Conservation (phyloP, 768 basidiomycete genomes). For the Daedalea quercina region DNA sequence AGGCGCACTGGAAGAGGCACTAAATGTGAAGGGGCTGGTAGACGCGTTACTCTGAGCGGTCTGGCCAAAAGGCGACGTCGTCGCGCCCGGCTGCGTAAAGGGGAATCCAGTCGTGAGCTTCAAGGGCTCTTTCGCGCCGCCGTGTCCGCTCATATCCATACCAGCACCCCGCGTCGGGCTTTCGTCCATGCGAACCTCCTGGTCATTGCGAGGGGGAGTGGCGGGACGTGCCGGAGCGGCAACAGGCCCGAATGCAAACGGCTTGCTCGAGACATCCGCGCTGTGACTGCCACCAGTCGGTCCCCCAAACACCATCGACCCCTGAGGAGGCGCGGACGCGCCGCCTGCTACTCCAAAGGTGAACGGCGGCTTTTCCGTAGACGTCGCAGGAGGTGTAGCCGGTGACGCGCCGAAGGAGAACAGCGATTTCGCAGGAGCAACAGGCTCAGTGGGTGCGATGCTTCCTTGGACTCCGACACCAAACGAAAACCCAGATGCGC, state of each 20-base stretch:
- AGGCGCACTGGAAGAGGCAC: conserved; percentile 14
- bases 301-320: conserved; percentile 42
- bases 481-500: conserved; percentile 50
- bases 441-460: conserved; percentile 25
- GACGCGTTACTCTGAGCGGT: conserved; percentile 13
- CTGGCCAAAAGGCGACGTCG: conserved; percentile 31
- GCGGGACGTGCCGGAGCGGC: conserved; percentile 38
- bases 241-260: conserved; percentile 48
- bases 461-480: conserved; percentile 21
- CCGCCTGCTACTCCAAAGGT: conserved; percentile 30
- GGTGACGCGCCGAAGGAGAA: conserved; percentile 30
- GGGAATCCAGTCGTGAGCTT: conserved; percentile 26
- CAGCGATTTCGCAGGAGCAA: conserved; percentile 24
- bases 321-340: conserved; percentile 24
- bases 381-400: conserved; percentile 18
- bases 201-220: conserved; percentile 61
- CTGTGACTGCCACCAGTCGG: conserved; percentile 28
- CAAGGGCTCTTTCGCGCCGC: conserved; percentile 8
- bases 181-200: conserved; percentile 77
- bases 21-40: conserved; percentile 14
- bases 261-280: conserved; percentile 40
- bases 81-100: conserved; percentile 33
- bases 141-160: conserved; percentile 33
- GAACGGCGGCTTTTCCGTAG: conserved; percentile 30
- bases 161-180: conserved; percentile 58